A percentile compares a stretch with the other conserved stretches of the same genome.
Conservation (phyloP, 495 filamentous ascomycete species). For the Jackrogersella multiformis region DNA sequence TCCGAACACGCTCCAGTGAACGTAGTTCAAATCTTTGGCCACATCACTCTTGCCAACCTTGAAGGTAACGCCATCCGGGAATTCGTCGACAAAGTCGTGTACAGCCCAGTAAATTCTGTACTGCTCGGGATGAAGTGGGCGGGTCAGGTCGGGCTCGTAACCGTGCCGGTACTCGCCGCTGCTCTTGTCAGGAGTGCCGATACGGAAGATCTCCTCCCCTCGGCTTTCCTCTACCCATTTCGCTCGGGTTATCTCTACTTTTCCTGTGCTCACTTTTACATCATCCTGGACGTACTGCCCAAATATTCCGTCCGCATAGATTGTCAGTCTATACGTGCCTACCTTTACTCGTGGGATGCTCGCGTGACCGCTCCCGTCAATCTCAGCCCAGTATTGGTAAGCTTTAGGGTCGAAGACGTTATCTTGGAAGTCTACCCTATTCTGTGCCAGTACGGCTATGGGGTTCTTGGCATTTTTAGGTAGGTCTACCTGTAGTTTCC, state of each 20-base stretch:
- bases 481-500: constrained; percentile 56
- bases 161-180: constrained; percentile 65
- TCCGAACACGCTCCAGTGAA: constrained; percentile 66
- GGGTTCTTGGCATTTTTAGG: constrained; percentile 55
- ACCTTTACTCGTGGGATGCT: constrained; percentile 58
- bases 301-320: constrained; percentile 67
- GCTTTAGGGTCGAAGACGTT: constrained; percentile 59
- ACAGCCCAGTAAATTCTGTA: constrained; percentile 64
- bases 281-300: constrained; percentile 60
- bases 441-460: constrained; percentile 62
- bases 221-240: constrained; percentile 62
- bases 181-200: constrained; percentile 65
- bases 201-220: constrained; percentile 62
- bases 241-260: constrained; percentile 44
- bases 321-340: constrained; percentile 64
- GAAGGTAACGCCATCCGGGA: constrained; percentile 61
- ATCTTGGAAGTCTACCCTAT: constrained; percentile 65
- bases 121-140: constrained; percentile 58
- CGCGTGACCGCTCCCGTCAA: constrained; percentile 56
- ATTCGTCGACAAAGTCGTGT: constrained; percentile 63
- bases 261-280: constrained; percentile 50
- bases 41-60: constrained; percentile 59
- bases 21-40: constrained; percentile 60
- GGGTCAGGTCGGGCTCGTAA: constrained; percentile 50
- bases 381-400: constrained; percentile 67